Percentiles rank a stretch among this genome's conserved stretches.
phyloP scores from a whole-genome alignment of 495 filamentous ascomycete genomes.

The Penicillium tannophilum region DNA sequence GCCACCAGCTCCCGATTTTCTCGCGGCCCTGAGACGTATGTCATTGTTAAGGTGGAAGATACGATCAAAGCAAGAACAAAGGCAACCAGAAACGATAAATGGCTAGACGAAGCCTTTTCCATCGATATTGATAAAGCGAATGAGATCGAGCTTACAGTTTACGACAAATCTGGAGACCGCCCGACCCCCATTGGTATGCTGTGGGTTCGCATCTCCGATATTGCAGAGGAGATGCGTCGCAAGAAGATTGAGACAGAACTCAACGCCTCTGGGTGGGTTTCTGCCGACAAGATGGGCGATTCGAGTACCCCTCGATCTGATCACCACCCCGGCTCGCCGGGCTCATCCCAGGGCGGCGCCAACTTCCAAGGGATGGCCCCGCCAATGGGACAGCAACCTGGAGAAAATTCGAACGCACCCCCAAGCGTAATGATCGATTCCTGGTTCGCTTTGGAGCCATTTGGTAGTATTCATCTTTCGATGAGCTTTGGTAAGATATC shows the following conservation, averaged over 20 bases:
- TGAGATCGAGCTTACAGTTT: slow-evolving; percentile 96
- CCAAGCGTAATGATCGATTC: slow-evolving; percentile 75
- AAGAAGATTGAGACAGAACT: slow-evolving; percentile 97
- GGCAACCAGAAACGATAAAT: slow-evolving; percentile 81
- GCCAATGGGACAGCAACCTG: slow-evolving; percentile 21
- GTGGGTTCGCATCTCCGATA: slow-evolving; percentile 96
- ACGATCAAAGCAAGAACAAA: slow-evolving; percentile 86
- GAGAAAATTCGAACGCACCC: slow-evolving; percentile 36
- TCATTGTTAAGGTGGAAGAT: slow-evolving; percentile 96
- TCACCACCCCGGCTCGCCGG: slow-evolving; percentile 45
- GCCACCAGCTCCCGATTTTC: slow-evolving; percentile 84
- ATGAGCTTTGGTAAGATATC: slow-evolving; percentile 76
- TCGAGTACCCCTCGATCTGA: slow-evolving; percentile 42
- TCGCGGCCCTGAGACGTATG: slow-evolving; percentile 88
- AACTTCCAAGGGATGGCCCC: slow-evolving; percentile 28
- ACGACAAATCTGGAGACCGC: slow-evolving; percentile 87
- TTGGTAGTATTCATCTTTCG: slow-evolving; percentile 82
- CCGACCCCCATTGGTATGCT: slow-evolving; percentile 92
- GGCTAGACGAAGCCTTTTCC: slow-evolving; percentile 86
- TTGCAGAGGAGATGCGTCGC: slow-evolving; percentile 93
- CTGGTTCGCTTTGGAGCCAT: slow-evolving; percentile 96
- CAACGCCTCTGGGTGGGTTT: slow-evolving; percentile 90
- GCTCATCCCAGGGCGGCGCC: slow-evolving; percentile 34
- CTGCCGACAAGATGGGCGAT: slow-evolving; percentile 87
- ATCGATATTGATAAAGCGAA: slow-evolving; percentile 97